Evolutionary conservation across 192 early-diverging fungal species (phyloP).

Genomic region (Kappamyces sp.): DNA sequence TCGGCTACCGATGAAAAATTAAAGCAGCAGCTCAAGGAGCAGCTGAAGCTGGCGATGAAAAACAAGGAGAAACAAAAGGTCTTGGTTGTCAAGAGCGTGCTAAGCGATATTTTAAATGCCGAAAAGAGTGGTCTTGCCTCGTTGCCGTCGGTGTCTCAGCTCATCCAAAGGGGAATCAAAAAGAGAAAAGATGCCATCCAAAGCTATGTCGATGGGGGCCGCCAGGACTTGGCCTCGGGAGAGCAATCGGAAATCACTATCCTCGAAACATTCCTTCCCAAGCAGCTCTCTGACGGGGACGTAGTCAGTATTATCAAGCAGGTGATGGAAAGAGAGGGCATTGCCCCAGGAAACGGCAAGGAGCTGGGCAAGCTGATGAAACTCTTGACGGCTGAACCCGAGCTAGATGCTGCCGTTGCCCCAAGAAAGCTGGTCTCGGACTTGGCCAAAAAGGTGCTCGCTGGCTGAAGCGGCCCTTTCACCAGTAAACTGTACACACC

Average conservation of each 20-base stretch:
- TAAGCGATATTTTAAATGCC: slow-evolving; percentile 73
- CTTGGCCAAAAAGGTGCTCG: slow-evolving; percentile 65
- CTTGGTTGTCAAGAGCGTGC: slow-evolving; percentile 64
- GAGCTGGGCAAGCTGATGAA: slow-evolving; percentile 88
- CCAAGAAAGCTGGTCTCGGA: slow-evolving; percentile 73
- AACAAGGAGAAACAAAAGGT: slow-evolving; percentile 58
- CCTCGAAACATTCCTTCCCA: slow-evolving; percentile 68
- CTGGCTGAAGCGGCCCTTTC: too few relatives aligned
- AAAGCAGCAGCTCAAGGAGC: slow-evolving; percentile 53
- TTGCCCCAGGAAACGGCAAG: slow-evolving; percentile 45
- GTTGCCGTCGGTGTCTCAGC: slow-evolving; percentile 51
- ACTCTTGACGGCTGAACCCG: slow-evolving; percentile 35
- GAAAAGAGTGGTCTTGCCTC: slow-evolving; percentile 54
- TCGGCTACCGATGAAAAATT: not conserved
- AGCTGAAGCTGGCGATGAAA: slow-evolving; percentile 78
- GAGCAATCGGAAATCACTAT: slow-evolving; percentile 67
- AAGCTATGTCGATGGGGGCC: slow-evolving; percentile 58
- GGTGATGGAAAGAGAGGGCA: slow-evolving; percentile 47
- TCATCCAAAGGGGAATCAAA: slow-evolving; percentile 79
- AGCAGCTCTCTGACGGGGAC: slow-evolving; percentile 67
- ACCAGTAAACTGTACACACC: too few relatives aligned
- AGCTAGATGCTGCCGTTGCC: slow-evolving; percentile 62
- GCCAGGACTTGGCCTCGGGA: slow-evolving; percentile 65
- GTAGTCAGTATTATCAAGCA: slow-evolving; percentile 56
- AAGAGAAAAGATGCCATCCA: slow-evolving; percentile 70